Evolutionary conservation across 2,329 filamentous ascomycete species (phyloP), one percentile per base, ranked within the genome.

Genomic region (Diaporthe sp.): DNA sequence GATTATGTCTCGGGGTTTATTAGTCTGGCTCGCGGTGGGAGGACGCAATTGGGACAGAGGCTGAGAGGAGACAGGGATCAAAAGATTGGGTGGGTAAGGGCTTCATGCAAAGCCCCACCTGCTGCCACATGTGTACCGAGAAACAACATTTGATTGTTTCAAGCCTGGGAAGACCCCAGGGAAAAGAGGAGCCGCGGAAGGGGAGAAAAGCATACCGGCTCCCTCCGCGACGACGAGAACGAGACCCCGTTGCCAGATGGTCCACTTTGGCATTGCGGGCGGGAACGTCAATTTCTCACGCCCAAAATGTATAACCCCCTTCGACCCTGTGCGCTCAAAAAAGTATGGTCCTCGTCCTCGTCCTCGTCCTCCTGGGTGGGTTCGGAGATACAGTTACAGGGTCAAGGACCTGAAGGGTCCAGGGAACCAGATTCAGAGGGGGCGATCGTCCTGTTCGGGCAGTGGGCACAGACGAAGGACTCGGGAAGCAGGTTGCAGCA

Each of bases 131-230:
- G 63, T 27, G 63, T 68, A 68, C 63, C 63, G 70, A 70, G 53
- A 55, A 70, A 71, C 73, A 75, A 73, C 42, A 68, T 73, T 73
- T 73, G 55, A 70, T 71, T 71, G 66, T 73, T 75, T 73, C 71
- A 73, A 65, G 71, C 55, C 42, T 30, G 51, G 61, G 39, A 30
- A 32, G 63, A 51, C 53, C 53, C 55, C n/a, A 65, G 37, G 27
- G n/a, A 72, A 72, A 75, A 63, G 61, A 59, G 72, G 66, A 65
- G 66, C 72, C 68, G 53, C 65, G 69, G 69, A 59, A 72, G 69
- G 69, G 65, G 42, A 61, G 35, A 55, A 44, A 58, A 61, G 22
- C 51, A 32, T 71, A 65, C 70, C 42, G 72, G 55, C 56, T 32
- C 47, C 35, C 27, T 42, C 68, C 72, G 66, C 68, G 35, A 56